Evolutionary conservation across 225 moss, liverwort and hornwort species (phyloP).

Genomic region (Sphagnum contortum): DNA sequence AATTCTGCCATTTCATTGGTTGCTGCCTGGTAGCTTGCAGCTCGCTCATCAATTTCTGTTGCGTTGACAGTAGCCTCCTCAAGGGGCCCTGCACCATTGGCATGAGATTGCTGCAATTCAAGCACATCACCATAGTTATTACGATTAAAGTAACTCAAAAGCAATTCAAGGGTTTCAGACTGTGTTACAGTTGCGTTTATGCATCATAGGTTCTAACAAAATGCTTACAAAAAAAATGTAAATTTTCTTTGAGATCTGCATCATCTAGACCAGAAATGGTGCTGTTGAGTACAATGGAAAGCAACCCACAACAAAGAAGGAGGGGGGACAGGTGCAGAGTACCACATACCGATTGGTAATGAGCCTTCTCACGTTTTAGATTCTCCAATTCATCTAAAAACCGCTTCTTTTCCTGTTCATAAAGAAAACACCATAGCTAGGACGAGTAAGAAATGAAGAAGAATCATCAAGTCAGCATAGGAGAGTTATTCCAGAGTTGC

Average conservation of each 20-base stretch:
- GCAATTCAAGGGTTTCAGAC: too few relatives aligned
- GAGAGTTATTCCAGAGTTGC: not conserved
- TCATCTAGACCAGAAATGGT: too few relatives aligned
- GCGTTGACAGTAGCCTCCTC: conserved; percentile 34
- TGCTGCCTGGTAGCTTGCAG: conserved; percentile 27
- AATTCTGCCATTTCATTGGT: conserved; percentile 24
- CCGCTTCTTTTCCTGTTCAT: conserved; percentile 58
- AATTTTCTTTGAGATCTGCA: too few relatives aligned
- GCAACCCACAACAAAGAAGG: too few relatives aligned
- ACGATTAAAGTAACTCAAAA: too few relatives aligned
- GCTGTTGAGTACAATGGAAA: too few relatives aligned
- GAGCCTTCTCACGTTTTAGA: conserved; percentile 54
- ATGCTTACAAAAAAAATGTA: too few relatives aligned
- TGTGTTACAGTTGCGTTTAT: too few relatives aligned
- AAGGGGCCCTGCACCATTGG: conserved; percentile 26
- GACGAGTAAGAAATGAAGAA: not conserved
- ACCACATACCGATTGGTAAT: conserved; percentile 40
- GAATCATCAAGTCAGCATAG: not conserved
- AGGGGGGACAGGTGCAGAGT: not conserved
- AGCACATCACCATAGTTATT: not conserved
- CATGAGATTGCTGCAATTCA: conserved; percentile 36
- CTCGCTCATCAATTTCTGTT: conserved; percentile 55
- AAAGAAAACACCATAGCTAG: not conserved
- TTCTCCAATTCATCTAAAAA: conserved; percentile 55
- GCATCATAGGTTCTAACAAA: too few relatives aligned